phyloP scores from a whole-genome alignment of 306 rosid species.

The Vigna angularis region DNA sequence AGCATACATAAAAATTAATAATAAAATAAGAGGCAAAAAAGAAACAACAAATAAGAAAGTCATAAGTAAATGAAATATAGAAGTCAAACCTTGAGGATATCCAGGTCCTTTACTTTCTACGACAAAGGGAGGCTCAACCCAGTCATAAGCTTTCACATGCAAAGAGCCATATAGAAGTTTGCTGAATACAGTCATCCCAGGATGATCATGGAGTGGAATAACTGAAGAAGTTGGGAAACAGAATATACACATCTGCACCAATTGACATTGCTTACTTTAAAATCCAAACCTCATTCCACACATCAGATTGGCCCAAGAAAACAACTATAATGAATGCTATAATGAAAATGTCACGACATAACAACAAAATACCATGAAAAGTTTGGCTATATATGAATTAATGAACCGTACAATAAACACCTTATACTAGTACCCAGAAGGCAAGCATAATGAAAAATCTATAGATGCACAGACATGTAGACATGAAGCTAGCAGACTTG shows the following conservation, averaged over 20 bases:
- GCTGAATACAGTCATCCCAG: constrained; percentile 97
- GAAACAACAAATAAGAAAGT: background rate
- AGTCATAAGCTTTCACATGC: constrained; percentile 95
- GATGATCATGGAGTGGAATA: constrained; percentile 96
- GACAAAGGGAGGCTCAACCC: constrained; percentile 87
- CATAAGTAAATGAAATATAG: constrained; percentile 34
- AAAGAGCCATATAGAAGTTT: constrained; percentile 93
- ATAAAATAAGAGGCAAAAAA: background rate
- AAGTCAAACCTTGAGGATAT: constrained; percentile 60
- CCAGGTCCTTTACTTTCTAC: constrained; percentile 64
- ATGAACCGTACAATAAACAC: background rate
- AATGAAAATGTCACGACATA: constrained; percentile 25
- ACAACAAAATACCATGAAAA: constrained; percentile 21
- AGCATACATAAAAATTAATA: background rate
- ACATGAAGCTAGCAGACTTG: constrained; percentile 31
- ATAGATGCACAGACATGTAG: background rate
- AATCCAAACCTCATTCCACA: constrained; percentile 28
- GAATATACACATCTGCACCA: constrained; percentile 88
- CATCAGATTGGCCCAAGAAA: constrained; percentile 25
- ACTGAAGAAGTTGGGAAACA: constrained; percentile 90
- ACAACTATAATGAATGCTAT: constrained; percentile 22
- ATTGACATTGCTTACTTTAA: constrained; percentile 16
- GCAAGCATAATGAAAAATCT: background rate
- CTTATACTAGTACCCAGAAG: background rate
- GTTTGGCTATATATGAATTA: constrained; percentile 26